Evolutionary conservation across 371 early-diverging fungal genomes (phyloP), one percentile per base, ranked within the genome.

Genomic region (Aphelidium insulamus): DNA sequence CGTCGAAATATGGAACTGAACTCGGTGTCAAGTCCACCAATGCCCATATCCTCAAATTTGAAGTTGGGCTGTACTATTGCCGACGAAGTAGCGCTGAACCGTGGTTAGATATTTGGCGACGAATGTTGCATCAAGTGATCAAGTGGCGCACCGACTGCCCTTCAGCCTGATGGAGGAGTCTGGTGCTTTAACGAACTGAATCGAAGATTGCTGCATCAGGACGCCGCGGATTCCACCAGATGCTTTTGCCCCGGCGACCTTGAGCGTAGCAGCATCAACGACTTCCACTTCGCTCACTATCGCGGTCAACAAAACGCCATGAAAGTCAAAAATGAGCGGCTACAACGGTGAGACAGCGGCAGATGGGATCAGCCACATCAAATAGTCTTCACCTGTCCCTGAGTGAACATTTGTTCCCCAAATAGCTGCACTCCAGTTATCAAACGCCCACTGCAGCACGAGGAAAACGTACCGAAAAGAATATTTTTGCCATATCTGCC

Each of bases 1-100:
- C 99, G 73, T 42, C 99, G 72, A 60, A 98, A 98, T 47, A 99
- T 97, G 32, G 72, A 73, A 43, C 72, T 74, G 52, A 99, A 98
- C 48, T 98, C 99, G 12, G 72, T 62, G 51, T 97, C 94, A 37
- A 99, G 60, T 39, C 99, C 99, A 52, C 99, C 99, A 50, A 99
- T 98, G 27, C 98, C 99, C 60, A 99, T 66, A 39, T 88, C 86
- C 52, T 92, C 97, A 59, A 98, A 97, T 42, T 87, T 83, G 54
- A 98, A 97, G 48, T 92, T 69, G 10, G 97, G 83, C 45, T 87
- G 71, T 33, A 90, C 72, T 27, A 94, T 50, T 1, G 72, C 60
- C 28, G 65, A 62, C 3, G 71, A 66, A 18, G 25, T 22, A 2
- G 28, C 24, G 9, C 27, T 39, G 6, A 14, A 7, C 6, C 48